Evolutionary conservation across 2,329 filamentous ascomycete species (phyloP), one percentile per base, ranked within the genome.

Genomic region (Chaetomium sp.): DNA sequence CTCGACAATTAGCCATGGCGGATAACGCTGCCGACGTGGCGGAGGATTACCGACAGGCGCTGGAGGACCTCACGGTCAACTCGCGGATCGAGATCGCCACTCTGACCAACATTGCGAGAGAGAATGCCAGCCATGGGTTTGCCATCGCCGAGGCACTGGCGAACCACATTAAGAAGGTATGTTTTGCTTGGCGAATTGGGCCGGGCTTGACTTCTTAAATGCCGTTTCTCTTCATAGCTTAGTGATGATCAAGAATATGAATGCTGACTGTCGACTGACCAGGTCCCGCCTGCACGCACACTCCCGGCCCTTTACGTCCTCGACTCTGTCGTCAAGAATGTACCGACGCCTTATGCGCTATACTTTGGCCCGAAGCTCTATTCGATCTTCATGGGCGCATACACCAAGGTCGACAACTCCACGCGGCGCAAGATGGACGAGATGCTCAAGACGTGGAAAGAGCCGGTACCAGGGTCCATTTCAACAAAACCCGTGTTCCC

Each of bases 251-350:
- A 32, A 45, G 40, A 27, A 55, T n/a, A 62, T 65, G 69, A 57
- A 69, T 64, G 40, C 10, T 49, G 43, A 62, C 19, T 38, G 37
- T 38, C 4, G 8, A 9, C 12, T 8, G 8, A 42, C 73, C 44
- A 99, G 94, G 89, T 88, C 53, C 83, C 90, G 46, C 91, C 94
- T 41, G 81, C 84, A 59, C 91, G 91, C 71, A 99, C 97, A 69
- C 78, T 99, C 2, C 91, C 94, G 14, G 90, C 94, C n/a, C 80
- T 99, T 34, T 99, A 97, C 73, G 89, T 99, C 62, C 86, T 99
- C 68, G 94, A 99, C 74, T 97, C 92, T 12, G 92, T 99, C 59
- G 91, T 95, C 69, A 99, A 99, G 74, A 97, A 99, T 76, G 91
- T 99, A 59, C 94, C 94, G 59, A 96, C 92, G 0, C 94, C 94